Conservation (phyloP, 768 basidiomycete genomes). For the Rhodosporidiobolus odoratus region DNA sequence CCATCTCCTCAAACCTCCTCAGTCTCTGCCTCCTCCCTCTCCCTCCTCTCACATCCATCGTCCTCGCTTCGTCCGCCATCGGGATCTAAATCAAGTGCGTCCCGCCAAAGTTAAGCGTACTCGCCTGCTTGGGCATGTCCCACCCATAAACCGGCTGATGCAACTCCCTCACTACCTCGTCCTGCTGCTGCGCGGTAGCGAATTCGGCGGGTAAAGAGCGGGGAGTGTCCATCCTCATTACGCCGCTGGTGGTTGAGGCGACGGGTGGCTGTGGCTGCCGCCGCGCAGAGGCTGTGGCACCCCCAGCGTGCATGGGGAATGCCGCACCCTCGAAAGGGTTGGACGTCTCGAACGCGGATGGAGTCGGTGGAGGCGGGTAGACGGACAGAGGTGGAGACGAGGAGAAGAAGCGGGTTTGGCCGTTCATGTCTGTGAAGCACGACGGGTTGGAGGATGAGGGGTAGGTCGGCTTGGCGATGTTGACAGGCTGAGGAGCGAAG, state of each 20-base stretch:
- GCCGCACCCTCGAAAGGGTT: neutral
- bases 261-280: too few species aligned
- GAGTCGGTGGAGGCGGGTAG: conserved; percentile 1
- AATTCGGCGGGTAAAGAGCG: too few species aligned
- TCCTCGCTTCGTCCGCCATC: neutral
- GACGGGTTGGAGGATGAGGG: conserved; percentile 23
- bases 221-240: neutral
- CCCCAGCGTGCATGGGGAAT: neutral
- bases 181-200: neutral
- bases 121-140: conserved; percentile 21
- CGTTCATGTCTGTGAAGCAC: conserved; percentile 36
- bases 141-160: conserved; percentile 21
- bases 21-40: neutral
- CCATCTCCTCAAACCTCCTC: conserved; percentile 10
- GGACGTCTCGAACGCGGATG: neutral
- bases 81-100: conserved; percentile 10
- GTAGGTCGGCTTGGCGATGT: neutral
- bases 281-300: neutral
- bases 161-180: neutral
- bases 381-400: conserved; percentile 15
- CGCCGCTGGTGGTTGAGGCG: neutral
- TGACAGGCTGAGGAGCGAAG: neutral
- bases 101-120: conserved; percentile 9
- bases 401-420: conserved; percentile 20
- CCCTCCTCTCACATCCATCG: neutral